A percentile compares a stretch with the other conserved stretches of the same genome.
Evolutionary conservation across 768 basidiomycete species (phyloP).

Genomic region (Lentinula raphanica): DNA sequence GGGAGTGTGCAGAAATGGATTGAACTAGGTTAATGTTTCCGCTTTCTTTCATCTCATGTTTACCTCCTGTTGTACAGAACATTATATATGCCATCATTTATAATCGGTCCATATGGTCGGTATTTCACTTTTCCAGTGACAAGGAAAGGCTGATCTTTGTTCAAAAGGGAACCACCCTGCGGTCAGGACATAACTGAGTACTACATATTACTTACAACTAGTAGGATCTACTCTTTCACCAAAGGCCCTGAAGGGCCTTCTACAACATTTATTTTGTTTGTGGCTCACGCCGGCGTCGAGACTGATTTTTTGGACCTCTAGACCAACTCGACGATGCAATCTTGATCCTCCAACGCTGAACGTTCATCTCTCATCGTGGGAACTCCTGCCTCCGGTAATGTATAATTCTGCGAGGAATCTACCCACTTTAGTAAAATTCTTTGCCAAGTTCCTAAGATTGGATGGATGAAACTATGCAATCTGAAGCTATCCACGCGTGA

Average conservation of each 20-base stretch:
- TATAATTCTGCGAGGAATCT: neutral
- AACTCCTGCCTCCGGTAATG: neutral
- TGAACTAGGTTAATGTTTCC: constrained; percentile 13
- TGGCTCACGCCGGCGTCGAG: neutral
- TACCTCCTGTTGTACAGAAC: neutral
- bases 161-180: neutral
- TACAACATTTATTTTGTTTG: neutral
- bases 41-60: neutral
- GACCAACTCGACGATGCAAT: neutral
- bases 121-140: neutral
- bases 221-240: no score
- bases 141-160: neutral
- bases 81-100: neutral
- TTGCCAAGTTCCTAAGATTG: neutral
- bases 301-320: neutral
- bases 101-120: neutral
- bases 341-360: neutral
- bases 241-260: neutral
- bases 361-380: neutral
- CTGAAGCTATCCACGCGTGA: neutral
- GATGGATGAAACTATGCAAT: neutral
- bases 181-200: no score
- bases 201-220: no score
- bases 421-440: neutral
- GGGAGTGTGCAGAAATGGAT: constrained; percentile 60